Evolutionary conservation across 2,329 filamentous ascomycete species (phyloP), one percentile per base, ranked within the genome.

Genomic region (Acephala macrosclerotiorum): DNA sequence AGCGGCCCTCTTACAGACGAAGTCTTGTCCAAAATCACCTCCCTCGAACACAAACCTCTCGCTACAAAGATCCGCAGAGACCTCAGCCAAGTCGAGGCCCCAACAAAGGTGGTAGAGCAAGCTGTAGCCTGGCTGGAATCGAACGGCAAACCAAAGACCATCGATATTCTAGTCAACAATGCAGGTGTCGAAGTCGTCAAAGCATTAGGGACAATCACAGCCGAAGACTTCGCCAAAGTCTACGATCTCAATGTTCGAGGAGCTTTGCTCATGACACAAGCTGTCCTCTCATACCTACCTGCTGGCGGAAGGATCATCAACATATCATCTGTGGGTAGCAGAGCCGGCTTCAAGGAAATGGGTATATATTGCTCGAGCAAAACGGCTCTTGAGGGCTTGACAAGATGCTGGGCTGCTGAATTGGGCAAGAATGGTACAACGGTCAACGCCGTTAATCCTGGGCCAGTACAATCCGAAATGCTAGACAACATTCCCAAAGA

Each of bases 121-220:
- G 83, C 87, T 2, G 82, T 85, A 68, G 2, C 47, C 16, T 64
- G 59, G 59, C 56, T 53, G 20, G 14, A 55, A 11, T 42, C 26
- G 7, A 25, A 38, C 12, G 36, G 40, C 22, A 56, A 61, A n/a
- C 11, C 40, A 14, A 55, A 26, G 2, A 81, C 85, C 71, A 84
- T 96, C 73, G 91, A 96, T 79, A 92, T 96, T 65, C 82, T 96
- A 64, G 82, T 96, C 81, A 95, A 96, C 84, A 96, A 96, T 77
- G 93, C 93, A 25, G 93, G 92, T 63, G 49, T 57, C 8, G 67
- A 66, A 29, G 14, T 64, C 14, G 61, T 66, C 33, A 67, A 68
- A 29, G 38, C 55, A 3, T 71, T 85, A 0, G 70, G 68, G 2
- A 79, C 82, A 18, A 79, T 84, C 42, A 83, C 80, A 1, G 66